Conservation (phyloP, 176 grass and related monocot species). For the Saccharum spontaneum region DNA sequence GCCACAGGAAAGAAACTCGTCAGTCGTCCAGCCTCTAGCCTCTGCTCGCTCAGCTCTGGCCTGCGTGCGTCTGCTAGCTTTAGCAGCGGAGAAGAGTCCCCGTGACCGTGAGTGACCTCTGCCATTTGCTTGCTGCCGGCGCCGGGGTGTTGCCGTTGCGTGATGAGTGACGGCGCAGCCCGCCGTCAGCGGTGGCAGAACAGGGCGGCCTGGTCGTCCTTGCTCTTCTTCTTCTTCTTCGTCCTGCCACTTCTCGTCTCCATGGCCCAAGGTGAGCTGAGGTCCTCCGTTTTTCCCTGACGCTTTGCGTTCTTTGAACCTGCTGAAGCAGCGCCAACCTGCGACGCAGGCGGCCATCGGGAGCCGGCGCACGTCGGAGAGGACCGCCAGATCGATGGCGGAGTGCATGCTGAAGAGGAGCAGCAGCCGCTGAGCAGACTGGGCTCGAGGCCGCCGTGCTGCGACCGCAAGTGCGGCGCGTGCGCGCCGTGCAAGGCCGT, state of each 20-base stretch:
- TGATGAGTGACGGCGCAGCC: no score
- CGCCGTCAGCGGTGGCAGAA: no score
- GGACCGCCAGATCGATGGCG: no score
- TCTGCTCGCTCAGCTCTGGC: background rate
- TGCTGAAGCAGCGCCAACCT: background rate
- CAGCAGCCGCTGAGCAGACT: background rate
- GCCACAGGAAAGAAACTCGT: conserved; percentile 13
- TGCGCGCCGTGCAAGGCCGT: conserved; percentile 57
- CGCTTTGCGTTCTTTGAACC: background rate
- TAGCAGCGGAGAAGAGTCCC: background rate
- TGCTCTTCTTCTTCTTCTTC: background rate
- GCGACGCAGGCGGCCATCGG: no score
- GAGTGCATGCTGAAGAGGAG: no score
- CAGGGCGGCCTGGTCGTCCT: no score
- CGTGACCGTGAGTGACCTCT: no score
- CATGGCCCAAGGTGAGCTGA: background rate
- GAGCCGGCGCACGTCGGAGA: no score
- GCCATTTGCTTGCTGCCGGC: no score
- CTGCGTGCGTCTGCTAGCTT: no score
- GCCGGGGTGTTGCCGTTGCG: no score
- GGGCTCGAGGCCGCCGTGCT: conserved; percentile 66
- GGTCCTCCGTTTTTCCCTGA: background rate
- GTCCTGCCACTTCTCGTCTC: background rate
- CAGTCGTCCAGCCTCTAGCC: background rate
- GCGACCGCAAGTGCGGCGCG: conserved; percentile 48